Evolutionary conservation across 1,284 basidiomycete species (phyloP), one percentile per base, ranked within the genome.

Genomic region (Puccinia hordei): DNA sequence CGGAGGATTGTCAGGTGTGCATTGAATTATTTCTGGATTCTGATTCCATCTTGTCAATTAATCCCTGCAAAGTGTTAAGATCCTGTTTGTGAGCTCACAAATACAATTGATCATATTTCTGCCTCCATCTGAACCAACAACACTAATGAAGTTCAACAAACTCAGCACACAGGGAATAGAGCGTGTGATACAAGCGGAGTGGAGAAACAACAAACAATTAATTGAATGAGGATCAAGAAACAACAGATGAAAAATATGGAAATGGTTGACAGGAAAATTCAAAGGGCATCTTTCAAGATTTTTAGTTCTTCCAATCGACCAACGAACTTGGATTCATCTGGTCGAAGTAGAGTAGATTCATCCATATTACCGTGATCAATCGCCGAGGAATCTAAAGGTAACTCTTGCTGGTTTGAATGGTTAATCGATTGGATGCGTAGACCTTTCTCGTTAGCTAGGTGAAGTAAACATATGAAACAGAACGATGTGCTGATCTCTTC

Each of bases 401-500:
- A 12, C 13, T 5, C 35, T 46, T 59, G 33, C 0, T 68, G 24
- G 17, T 49, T 55, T 33, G 49, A n/a, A 44, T 55, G 41, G 35
- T 27, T 65, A n/a, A 22, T 66, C 22, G 65, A 71, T 61, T 79
- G 33, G 38, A 79, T 79, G 46, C 76, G 35, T 38, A 98, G 88
- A 0, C 95, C 95, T 85, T 94, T 93, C 85, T 98, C 95, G 85
- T 98, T 97, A 63, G 95, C 95, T 57, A 99, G 88, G 87, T 98
- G 95, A 46, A 97, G 87, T 49, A 99, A 87, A 85, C 96, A 99
- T 86, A 99, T 99, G 88, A 99, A 99, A 86, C 96, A 99, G 90
- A 98, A 99, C 82, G 94, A 97, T 12, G 97, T 99, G 85, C 94
- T 97, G 86, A 99, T 98, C 83, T 99, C 97, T 65, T 92, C 91